A percentile compares a stretch with the other conserved stretches of the same genome.
These are phyloP conservation scores for Phaeosphaeriaceae sp. DNA, from an alignment of 2,329 filamentous ascomycete species.

Conservation along the genomic window DNA sequence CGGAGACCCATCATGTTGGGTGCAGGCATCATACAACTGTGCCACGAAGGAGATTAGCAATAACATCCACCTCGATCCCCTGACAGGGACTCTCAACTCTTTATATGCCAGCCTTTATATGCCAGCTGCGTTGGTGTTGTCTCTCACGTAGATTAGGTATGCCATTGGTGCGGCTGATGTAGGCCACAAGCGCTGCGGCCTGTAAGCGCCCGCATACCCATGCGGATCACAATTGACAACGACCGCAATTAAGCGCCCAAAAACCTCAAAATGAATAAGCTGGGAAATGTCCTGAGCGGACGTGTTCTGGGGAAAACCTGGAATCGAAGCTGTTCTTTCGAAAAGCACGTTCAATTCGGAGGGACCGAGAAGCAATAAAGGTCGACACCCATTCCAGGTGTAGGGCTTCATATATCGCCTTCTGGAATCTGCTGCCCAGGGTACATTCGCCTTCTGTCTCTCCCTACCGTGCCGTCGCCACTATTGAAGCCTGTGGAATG, in stretches of 20 bases:
- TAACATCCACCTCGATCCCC: background rate
- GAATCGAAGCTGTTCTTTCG: background rate
- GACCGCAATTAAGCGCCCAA: background rate
- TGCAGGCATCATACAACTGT: background rate
- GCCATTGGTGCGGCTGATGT: background rate
- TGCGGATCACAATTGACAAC: background rate
- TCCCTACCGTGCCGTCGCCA: constrained; percentile 1
- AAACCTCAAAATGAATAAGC: background rate
- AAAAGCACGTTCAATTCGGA: background rate
- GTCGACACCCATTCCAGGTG: background rate
- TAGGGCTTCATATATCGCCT: background rate
- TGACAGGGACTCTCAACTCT: background rate
- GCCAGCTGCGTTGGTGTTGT: background rate
- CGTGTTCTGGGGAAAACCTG: background rate
- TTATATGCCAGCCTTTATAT: background rate
- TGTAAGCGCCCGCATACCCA: background rate
- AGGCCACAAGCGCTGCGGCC: background rate
- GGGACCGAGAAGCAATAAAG: background rate
- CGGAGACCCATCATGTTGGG: background rate
- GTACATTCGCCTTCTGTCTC: background rate
- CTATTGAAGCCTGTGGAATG: constrained; percentile 5
- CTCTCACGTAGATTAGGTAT: background rate
- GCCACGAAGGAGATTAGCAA: constrained; percentile 5
- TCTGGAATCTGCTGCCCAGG: background rate
- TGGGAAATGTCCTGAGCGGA: background rate